These are phyloP conservation scores for Russula dissimulans DNA, from an alignment of 768 basidiomycete genomes.

Conservation along the genomic window DNA sequence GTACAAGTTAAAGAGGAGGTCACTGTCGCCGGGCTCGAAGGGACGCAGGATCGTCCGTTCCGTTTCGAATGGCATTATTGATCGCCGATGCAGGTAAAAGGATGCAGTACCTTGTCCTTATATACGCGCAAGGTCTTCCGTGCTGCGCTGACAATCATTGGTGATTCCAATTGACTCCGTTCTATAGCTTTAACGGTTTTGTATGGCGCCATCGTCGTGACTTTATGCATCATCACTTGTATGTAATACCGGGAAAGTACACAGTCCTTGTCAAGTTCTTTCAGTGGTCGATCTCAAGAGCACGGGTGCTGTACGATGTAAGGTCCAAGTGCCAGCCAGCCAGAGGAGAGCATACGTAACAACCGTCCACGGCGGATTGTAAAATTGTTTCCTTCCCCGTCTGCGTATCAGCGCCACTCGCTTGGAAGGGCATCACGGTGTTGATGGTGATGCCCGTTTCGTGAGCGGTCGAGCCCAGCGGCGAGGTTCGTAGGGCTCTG, in stretches of 20 bases:
- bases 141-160: background rate
- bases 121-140: background rate
- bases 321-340: background rate
- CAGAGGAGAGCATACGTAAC: background rate
- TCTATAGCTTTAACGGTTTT: background rate
- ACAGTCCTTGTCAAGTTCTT: background rate
- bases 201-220: background rate
- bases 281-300: background rate
- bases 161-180: background rate
- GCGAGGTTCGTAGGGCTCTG: background rate
- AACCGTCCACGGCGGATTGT: background rate
- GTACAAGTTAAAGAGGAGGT: slow-evolving; percentile 5
- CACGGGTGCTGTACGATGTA: background rate
- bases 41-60: slow-evolving; percentile 4
- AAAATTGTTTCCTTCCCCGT: background rate
- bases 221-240: background rate
- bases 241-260: background rate
- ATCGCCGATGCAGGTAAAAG: slow-evolving; percentile 19
- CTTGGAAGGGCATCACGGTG: background rate
- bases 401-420: background rate
- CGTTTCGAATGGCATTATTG: background rate
- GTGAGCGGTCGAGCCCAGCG: background rate
- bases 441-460: background rate
- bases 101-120: background rate
- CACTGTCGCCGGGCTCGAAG: slow-evolving; percentile 5